Percentiles rank a stretch among this genome's conserved stretches.
Conservation (phyloP, 345 rosid genomes). For the Populus ilicifolia region DNA sequence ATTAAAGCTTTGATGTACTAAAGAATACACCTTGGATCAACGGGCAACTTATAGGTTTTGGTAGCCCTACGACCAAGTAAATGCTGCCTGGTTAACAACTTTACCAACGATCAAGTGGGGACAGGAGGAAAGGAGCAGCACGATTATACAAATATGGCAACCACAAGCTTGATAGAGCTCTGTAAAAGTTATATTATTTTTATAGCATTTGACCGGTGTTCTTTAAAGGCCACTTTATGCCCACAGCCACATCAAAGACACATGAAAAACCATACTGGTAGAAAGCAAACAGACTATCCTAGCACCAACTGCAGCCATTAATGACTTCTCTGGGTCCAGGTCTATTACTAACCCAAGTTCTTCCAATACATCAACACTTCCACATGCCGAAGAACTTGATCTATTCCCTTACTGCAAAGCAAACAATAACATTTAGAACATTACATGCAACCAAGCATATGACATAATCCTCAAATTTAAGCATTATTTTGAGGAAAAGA, state of each 20-base stretch:
- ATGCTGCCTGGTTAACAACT: not conserved
- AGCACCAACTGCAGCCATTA: not conserved
- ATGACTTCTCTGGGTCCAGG: conserved; percentile 58
- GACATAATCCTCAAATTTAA: not conserved
- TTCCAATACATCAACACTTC: conserved; percentile 95
- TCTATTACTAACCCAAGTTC: conserved; percentile 71
- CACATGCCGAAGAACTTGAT: conserved; percentile 96
- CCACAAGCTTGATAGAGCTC: not conserved
- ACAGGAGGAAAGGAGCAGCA: not conserved
- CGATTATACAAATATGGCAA: not conserved
- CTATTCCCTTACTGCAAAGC: conserved; percentile 83
- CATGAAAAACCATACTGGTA: not conserved
- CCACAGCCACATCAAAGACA: not conserved
- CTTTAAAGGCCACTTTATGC: not conserved
- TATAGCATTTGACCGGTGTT: not conserved
- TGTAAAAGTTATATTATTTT: not conserved
- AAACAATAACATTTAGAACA: not conserved
- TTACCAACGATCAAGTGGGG: not conserved
- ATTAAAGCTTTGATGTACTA: not conserved
- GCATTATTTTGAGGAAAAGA: not conserved
- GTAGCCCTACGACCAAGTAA: not conserved
- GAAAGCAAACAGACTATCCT: not conserved
- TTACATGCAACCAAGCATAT: not conserved
- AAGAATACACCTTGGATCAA: not conserved
- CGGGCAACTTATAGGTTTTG: not conserved